A percentile compares a stretch with the other conserved stretches of the same genome.
Conservation (phyloP, 2,329 filamentous ascomycete species). For the Cladophialophora carrionii region DNA sequence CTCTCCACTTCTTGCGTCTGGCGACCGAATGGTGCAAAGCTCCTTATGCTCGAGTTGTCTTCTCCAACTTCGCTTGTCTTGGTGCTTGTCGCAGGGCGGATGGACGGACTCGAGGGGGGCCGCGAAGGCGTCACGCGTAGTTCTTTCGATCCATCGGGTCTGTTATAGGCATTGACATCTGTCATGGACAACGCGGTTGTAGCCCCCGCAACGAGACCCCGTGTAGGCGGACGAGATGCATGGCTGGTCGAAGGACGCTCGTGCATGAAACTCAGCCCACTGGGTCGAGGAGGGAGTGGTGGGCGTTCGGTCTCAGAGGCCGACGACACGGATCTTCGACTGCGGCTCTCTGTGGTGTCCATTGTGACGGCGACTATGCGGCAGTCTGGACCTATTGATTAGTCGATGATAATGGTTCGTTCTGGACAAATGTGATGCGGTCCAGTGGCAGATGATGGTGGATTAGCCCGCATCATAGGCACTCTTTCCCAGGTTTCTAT, state of each 20-base stretch:
- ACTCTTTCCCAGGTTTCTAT: constrained; percentile 15
- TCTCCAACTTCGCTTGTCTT: constrained; percentile 55
- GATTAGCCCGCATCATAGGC: constrained; percentile 27
- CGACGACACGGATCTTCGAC: constrained; percentile 12
- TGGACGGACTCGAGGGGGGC: constrained; percentile 39
- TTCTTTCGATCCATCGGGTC: constrained; percentile 69
- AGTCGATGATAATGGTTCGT: neutral
- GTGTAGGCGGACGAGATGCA: constrained; percentile 43
- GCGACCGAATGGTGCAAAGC: constrained; percentile 59
- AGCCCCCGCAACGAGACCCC: constrained; percentile 62
- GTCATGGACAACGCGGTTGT: constrained; percentile 84
- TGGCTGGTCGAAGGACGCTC: constrained; percentile 29
- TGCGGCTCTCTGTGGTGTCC: constrained; percentile 5
- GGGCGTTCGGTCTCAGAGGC: constrained; percentile 46
- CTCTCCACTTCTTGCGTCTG: constrained; percentile 75
- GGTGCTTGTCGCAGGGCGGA: constrained; percentile 48
- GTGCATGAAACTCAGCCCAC: constrained; percentile 41
- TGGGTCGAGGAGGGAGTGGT: constrained; percentile 53
- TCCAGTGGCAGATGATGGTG: constrained; percentile 11
- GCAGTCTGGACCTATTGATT: neutral
- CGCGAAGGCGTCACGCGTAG: constrained; percentile 57
- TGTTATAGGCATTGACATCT: constrained; percentile 76
- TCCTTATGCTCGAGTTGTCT: constrained; percentile 55
- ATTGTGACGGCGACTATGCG: neutral
- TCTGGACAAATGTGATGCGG: constrained; percentile 21